Percentiles rank a stretch among this genome's conserved stretches.
Conservation (phyloP, 2,329 filamentous ascomycete genomes). For the Neonectria coccinea region DNA sequence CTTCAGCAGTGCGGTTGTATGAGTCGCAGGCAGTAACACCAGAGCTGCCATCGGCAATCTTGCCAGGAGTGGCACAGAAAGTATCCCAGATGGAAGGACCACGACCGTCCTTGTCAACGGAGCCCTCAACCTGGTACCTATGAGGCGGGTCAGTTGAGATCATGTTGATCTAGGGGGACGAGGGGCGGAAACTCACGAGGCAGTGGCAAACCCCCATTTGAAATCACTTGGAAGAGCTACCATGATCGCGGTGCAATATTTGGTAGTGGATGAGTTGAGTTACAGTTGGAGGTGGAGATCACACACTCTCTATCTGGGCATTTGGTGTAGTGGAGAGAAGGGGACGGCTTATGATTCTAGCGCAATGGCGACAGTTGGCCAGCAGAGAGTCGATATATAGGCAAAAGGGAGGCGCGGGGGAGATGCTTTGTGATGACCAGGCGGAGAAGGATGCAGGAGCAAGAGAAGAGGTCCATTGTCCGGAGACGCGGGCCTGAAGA, state of each 20-base stretch:
- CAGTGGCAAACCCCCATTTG: conserved; percentile 84
- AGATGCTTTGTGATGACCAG: not conserved
- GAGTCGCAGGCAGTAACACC: conserved; percentile 87
- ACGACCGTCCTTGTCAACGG: conserved; percentile 78
- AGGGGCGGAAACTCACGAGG: conserved; percentile 64
- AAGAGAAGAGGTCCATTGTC: conserved; percentile 10
- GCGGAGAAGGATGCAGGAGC: conserved; percentile 7
- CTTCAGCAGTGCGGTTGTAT: conserved; percentile 82
- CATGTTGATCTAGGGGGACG: conserved; percentile 27
- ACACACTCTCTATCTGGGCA: conserved; percentile 1
- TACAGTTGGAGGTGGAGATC: conserved; percentile 11
- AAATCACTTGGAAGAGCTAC: conserved; percentile 77
- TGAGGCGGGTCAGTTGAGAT: conserved; percentile 29
- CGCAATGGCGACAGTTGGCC: not conserved
- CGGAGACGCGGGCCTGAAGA: conserved; percentile 34
- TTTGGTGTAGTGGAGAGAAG: not conserved
- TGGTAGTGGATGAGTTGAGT: conserved; percentile 1
- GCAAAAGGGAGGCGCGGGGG: not conserved
- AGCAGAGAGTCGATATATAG: conserved; percentile 6
- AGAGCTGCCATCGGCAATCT: conserved; percentile 82
- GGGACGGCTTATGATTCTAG: not conserved
- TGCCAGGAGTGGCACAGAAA: conserved; percentile 84
- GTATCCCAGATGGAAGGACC: conserved; percentile 89
- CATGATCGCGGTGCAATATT: conserved; percentile 23
- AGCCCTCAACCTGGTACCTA: conserved; percentile 91